Evolutionary conservation across 139 green algal genomes (phyloP).

Genomic region (Chlorokybus atmophyticus): DNA sequence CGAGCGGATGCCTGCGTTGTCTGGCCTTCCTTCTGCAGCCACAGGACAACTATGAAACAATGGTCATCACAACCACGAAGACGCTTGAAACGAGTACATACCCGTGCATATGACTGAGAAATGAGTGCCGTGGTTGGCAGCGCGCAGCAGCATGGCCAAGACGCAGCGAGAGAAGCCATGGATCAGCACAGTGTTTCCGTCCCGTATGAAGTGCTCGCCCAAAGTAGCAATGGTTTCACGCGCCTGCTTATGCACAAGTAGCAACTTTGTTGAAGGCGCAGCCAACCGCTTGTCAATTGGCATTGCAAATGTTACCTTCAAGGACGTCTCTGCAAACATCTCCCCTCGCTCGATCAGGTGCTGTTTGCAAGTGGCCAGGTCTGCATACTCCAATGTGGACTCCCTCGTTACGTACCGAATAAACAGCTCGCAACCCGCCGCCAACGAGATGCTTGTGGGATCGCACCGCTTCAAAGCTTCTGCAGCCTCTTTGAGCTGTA

Average conservation of each 20-base stretch:
- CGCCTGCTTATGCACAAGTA: no score
- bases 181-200: slow-evolving; percentile 53
- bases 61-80: no score
- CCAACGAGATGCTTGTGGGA: slow-evolving; percentile 35
- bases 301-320: no score
- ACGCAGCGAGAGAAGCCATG: slow-evolving; percentile 85
- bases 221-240: slow-evolving; percentile 62
- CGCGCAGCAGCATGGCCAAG: slow-evolving; percentile 57
- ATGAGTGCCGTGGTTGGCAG: slow-evolving; percentile 39
- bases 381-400: slow-evolving; percentile 43
- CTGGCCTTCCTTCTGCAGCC: slow-evolving; percentile 43
- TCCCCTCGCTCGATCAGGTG: slow-evolving; percentile 49
- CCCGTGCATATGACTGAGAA: slow-evolving; percentile 84
- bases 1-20: slow-evolving; percentile 54
- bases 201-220: slow-evolving; percentile 69
- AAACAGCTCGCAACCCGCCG: slow-evolving; percentile 86
- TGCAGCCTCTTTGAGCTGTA: no score
- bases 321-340: slow-evolving; percentile 68
- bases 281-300: no score
- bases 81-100: not conserved
- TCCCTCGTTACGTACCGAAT: slow-evolving; percentile 81
- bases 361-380: slow-evolving; percentile 55
- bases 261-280: no score
- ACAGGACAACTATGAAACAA: no score
- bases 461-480: slow-evolving; percentile 15